A percentile compares a stretch with the other conserved stretches of the same genome.
Evolutionary conservation across 2,329 filamentous ascomycete genomes (phyloP).

Genomic region (Cladophialophora exuberans): DNA sequence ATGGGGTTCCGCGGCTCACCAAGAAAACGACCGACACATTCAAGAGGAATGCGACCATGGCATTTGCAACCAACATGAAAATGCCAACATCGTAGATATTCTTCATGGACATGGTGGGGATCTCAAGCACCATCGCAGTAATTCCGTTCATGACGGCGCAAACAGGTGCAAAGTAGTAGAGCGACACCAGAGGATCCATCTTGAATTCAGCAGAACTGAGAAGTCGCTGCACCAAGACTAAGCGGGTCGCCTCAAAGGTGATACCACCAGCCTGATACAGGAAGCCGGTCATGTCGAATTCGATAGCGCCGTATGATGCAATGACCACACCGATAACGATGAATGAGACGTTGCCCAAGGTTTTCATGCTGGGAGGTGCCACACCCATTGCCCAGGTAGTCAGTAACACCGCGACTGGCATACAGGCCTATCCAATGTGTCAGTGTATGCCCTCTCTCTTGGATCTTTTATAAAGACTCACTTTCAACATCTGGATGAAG

Average conservation of each 20-base stretch:
- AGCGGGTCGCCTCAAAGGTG: slow-evolving; percentile 76
- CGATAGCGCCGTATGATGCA: slow-evolving; percentile 92
- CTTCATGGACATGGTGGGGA: slow-evolving; percentile 65
- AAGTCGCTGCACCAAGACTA: slow-evolving; percentile 84
- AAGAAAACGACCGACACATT: slow-evolving; percentile 86
- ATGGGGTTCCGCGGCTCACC: slow-evolving; percentile 60
- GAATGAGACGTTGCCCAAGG: slow-evolving; percentile 88
- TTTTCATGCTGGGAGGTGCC: slow-evolving; percentile 79
- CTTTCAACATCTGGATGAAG: slow-evolving; percentile 99
- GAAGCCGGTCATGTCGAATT: slow-evolving; percentile 67
- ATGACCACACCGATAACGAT: slow-evolving; percentile 95
- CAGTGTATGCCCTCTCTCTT: slow-evolving; percentile 30
- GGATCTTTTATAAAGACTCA: slow-evolving; percentile 52
- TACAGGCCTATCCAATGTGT: slow-evolving; percentile 72
- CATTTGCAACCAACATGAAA: slow-evolving; percentile 70
- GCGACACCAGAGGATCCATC: slow-evolving; percentile 85
- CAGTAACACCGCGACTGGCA: slow-evolving; percentile 87
- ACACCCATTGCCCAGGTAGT: slow-evolving; percentile 87
- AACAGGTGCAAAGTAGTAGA: slow-evolving; percentile 88
- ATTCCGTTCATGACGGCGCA: slow-evolving; percentile 80
- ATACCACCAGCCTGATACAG: slow-evolving; percentile 74
- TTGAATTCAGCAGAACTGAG: slow-evolving; percentile 77
- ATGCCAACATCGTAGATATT: slow-evolving; percentile 70
- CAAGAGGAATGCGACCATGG: slow-evolving; percentile 75
- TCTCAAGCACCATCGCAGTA: slow-evolving; percentile 70